These are phyloP conservation scores for Lantana camara DNA, from an alignment of 257 asterid species.

Conservation along the genomic window DNA sequence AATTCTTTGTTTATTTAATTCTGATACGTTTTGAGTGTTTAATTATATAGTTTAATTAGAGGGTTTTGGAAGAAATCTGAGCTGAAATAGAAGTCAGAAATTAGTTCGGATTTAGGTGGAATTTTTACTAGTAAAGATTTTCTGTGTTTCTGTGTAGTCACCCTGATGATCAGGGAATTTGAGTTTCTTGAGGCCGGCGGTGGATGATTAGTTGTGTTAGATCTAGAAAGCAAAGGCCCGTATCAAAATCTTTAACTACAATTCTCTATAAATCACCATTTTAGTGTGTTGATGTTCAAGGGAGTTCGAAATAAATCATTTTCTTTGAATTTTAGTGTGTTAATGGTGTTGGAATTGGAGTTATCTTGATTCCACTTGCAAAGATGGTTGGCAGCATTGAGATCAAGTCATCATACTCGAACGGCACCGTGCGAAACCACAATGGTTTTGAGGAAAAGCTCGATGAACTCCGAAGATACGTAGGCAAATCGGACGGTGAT, in stretches of 20 bases:
- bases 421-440: conserved; percentile 46
- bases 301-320: conserved; percentile 13
- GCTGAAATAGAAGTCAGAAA: conserved; percentile 15
- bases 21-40: conserved; percentile 4
- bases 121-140: conserved; percentile 45
- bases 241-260: neutral
- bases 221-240: conserved; percentile 14
- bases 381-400: conserved; percentile 84
- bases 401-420: conserved; percentile 37
- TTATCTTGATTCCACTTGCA: conserved; percentile 23
- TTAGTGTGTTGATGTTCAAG: neutral
- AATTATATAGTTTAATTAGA: conserved; percentile 22
- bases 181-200: conserved; percentile 19
- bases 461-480: conserved; percentile 55
- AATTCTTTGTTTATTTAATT: conserved; percentile 14
- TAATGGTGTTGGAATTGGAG: neutral
- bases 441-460: conserved; percentile 67
- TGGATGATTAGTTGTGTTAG: conserved; percentile 31
- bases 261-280: conserved; percentile 4
- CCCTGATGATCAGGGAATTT: conserved; percentile 35
- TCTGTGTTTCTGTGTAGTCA: conserved; percentile 27
- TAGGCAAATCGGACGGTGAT: conserved; percentile 71
- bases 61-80: conserved; percentile 41
- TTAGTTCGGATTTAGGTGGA: conserved; percentile 69
- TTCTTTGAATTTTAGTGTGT: too few relatives aligned